Base-by-base conservation (phyloP, 306 rosid genomes). In the Quercus rubra region DNA sequence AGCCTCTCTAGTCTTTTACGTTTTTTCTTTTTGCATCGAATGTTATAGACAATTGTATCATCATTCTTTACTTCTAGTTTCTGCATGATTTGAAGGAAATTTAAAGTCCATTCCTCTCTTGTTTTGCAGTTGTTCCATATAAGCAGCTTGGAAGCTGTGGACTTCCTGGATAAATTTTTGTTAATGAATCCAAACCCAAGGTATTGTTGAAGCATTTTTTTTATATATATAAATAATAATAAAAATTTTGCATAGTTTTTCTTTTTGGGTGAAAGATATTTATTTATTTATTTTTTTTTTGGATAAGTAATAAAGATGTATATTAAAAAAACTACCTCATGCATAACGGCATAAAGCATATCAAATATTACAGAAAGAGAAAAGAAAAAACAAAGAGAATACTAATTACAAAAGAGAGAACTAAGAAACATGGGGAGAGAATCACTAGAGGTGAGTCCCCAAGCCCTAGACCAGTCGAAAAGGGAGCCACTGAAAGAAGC, bases 61-160 rank as follows among this genome's bases (percentile, higher is more conserved):
- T 38, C 31, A 17, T 51, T 21, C 6, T 43, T 70, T 68, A 28
- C 12, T 61, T 21, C 59, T 71, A 55, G 55, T 61, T 67, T 66
- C 62, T 83, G 62, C 70, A 70, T 56, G 66, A 33, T 75, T 55
- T 77, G 71, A 78, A 54, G 70, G 75, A 75, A 27, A 25, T 63
- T 30, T 87, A 81, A 84, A 76, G 18, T 43, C 25, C 20, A 59
- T 52, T 77, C 18, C 49, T 81, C 21, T 55, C 61, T 78, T 75
- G 66, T 54, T 41, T 83, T 84, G 59, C 89, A 93, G 97, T 74
- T 83, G 71, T 88, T 81, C 77, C 90, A 85, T 84, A 74, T 93
- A 49, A 89, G 89, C 75, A 90, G 98, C 92, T 70, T 74, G 81
- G 96, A 91, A 88, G 99, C 94, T 80, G 91, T 90, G 67, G 93